Evolutionary conservation across 352 stramenopile genomes (phyloP).

Genomic region (Phytopythium boreale): DNA sequence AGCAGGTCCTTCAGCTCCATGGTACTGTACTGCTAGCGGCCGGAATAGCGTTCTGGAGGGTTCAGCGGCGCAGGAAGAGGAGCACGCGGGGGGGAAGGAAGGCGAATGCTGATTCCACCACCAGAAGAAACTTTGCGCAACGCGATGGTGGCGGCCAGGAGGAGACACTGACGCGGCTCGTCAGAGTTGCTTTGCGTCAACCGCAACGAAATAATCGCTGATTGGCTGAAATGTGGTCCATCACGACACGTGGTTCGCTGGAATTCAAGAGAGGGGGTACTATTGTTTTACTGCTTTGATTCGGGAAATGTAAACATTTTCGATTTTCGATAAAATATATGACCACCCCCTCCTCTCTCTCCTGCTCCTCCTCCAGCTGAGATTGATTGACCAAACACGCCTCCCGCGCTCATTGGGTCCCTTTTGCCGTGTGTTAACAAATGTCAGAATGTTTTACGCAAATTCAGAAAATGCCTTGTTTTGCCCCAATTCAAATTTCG

Average conservation of each 20-base stretch:
- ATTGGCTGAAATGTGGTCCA: background rate
- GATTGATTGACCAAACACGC: no score
- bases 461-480: no score
- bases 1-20: constrained; percentile 79
- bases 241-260: background rate
- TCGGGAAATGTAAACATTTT: no score
- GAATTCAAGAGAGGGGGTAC: background rate
- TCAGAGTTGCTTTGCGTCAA: background rate
- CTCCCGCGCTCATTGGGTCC: no score
- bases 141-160: background rate
- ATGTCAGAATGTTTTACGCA: background rate
- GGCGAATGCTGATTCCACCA: background rate
- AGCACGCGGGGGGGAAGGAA: background rate
- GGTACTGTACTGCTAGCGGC: background rate
- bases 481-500: no score
- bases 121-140: constrained; percentile 8
- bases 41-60: background rate
- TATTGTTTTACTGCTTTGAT: no score
- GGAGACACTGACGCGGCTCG: background rate
- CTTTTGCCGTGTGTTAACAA: background rate
- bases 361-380: no score
- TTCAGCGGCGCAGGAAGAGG: no score
- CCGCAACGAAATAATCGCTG: background rate
- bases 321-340: no score
- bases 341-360: no score